Percentiles rank a stretch among this genome's conserved stretches.
These are phyloP conservation scores for Leccinum truebloodii DNA, from an alignment of 768 basidiomycete species.

Conservation along the genomic window DNA sequence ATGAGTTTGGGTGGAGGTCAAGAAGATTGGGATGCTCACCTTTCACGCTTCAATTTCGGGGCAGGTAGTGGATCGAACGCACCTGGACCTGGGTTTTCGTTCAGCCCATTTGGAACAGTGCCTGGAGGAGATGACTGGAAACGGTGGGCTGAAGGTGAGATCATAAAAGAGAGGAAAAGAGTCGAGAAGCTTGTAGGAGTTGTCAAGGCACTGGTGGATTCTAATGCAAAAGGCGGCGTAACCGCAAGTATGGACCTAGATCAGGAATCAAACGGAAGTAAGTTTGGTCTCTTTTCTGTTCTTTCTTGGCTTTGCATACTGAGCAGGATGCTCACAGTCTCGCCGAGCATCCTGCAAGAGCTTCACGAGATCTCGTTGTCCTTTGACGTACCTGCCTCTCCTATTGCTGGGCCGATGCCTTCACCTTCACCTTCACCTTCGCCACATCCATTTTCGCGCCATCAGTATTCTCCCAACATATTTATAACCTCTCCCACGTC, in stretches of 20 bases:
- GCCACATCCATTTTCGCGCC: conserved; percentile 17
- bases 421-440: conserved; percentile 33
- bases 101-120: conserved; percentile 8
- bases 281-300: not conserved
- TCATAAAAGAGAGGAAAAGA: conserved; percentile 57
- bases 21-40: conserved; percentile 29
- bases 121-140: conserved; percentile 28
- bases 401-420: conserved; percentile 14
- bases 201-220: conserved; percentile 64
- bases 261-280: conserved; percentile 18
- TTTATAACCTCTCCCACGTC: conserved; percentile 67
- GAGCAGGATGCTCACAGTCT: conserved; percentile 17
- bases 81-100: conserved; percentile 14
- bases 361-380: conserved; percentile 30
- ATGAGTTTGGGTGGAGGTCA: conserved; percentile 18
- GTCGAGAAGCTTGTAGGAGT: conserved; percentile 61
- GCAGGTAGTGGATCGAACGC: conserved; percentile 13
- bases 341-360: conserved; percentile 25
- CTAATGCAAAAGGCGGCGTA: conserved; percentile 44
- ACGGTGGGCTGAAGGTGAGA: conserved; percentile 38
- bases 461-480: conserved; percentile 58
- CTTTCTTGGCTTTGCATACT: not conserved
- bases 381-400: conserved; percentile 23
- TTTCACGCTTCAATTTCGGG: conserved; percentile 16
- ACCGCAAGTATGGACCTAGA: conserved; percentile 3